phyloP scores from a whole-genome alignment of 305 asterid genomes.

The Andrographis paniculata region DNA sequence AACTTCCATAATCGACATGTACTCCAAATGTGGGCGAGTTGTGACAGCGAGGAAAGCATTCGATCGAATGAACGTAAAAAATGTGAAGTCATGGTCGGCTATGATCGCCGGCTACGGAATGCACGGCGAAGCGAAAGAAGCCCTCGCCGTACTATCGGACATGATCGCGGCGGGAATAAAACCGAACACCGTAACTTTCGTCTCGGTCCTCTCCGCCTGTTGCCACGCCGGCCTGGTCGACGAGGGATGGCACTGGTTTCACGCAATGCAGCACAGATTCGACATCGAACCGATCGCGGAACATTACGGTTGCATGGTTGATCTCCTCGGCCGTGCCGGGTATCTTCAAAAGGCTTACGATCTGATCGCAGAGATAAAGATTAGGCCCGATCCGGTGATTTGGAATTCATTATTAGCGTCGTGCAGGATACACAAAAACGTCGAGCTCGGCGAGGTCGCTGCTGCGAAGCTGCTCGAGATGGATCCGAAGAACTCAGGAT shows the following conservation, averaged over 20 bases:
- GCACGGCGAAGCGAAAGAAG: constrained; percentile 79
- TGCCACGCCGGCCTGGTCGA: constrained; percentile 82
- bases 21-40: constrained; percentile 75
- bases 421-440: constrained; percentile 71
- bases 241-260: constrained; percentile 94
- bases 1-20: constrained; percentile 80
- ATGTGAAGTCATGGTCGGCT: constrained; percentile 84
- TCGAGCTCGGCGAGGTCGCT: constrained; percentile 66
- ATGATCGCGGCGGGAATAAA: constrained; percentile 52
- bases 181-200: constrained; percentile 67
- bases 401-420: constrained; percentile 88
- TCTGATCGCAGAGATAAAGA: constrained; percentile 60
- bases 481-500: constrained; percentile 65
- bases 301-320: constrained; percentile 91
- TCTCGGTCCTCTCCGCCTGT: constrained; percentile 83
- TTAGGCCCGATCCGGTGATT: constrained; percentile 57
- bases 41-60: constrained; percentile 55
- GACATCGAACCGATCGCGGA: constrained; percentile 51
- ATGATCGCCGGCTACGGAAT: constrained; percentile 88
- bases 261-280: constrained; percentile 64
- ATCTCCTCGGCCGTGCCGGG: constrained; percentile 87
- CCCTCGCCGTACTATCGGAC: constrained; percentile 53
- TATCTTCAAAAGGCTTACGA: constrained; percentile 50
- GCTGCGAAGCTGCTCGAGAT: constrained; percentile 64
- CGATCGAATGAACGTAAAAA: constrained; percentile 53